These are phyloP conservation scores for Kernera saxatilis DNA, from an alignment of 345 rosid species.

Conservation along the genomic window DNA sequence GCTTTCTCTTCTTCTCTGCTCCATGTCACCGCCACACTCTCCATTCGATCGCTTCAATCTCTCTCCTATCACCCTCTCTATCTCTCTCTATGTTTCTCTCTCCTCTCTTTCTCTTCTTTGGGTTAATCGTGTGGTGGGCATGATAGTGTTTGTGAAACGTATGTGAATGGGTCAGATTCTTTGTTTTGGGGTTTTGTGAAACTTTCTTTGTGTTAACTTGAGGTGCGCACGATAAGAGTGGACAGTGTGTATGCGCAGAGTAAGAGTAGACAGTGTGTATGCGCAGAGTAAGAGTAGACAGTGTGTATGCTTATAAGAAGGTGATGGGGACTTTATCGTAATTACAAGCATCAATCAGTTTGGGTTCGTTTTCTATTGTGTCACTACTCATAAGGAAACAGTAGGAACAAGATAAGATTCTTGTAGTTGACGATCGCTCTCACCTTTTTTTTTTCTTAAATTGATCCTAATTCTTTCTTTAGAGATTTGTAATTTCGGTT, in stretches of 20 bases:
- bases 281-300: conserved; percentile 9
- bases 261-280: not conserved
- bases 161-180: conserved; percentile 34
- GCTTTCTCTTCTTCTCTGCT: conserved; percentile 80
- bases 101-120: conserved; percentile 5
- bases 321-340: conserved; percentile 8
- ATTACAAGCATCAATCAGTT: conserved; percentile 24
- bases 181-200: conserved; percentile 22
- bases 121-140: conserved; percentile 35
- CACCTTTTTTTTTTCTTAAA: not conserved
- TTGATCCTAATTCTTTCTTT: not conserved
- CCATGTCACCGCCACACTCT: conserved; percentile 46
- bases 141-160: conserved; percentile 25
- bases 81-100: not conserved
- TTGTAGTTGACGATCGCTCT: conserved; percentile 29
- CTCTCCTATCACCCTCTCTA: not conserved
- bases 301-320: conserved; percentile 8
- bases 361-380: conserved; percentile 14
- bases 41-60: conserved; percentile 35
- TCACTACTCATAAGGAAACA: conserved; percentile 17
- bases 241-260: not conserved
- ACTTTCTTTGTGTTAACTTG: not conserved
- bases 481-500: not conserved
- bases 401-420: conserved; percentile 23
- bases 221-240: conserved; percentile 13